Conservation (phyloP, 805 yeast genomes). For the Yarrowia hollandica region DNA sequence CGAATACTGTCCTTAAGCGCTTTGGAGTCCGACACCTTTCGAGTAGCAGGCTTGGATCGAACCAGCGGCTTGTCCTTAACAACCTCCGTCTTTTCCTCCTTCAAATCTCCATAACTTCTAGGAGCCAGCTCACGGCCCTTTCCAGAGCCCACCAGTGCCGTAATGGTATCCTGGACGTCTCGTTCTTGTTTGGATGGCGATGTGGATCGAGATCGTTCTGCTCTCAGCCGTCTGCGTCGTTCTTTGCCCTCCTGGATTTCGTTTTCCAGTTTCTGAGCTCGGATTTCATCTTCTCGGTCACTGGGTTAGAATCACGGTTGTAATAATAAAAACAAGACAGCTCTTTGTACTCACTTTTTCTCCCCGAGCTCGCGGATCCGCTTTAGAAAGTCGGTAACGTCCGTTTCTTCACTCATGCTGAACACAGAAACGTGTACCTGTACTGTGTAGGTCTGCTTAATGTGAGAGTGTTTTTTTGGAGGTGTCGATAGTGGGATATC, state of each 20-base stretch:
- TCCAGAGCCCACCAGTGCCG: not conserved
- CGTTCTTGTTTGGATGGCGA: constrained; percentile 32
- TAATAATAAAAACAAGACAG: too few relatives aligned
- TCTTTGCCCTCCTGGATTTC: constrained; percentile 39
- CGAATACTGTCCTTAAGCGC: constrained; percentile 15
- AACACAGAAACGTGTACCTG: not conserved
- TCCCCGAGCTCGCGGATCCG: constrained; percentile 39
- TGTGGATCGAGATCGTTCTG: constrained; percentile 32
- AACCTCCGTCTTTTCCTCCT: not conserved
- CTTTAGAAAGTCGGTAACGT: constrained; percentile 38
- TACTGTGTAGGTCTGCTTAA: too few relatives aligned
- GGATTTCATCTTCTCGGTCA: constrained; percentile 39
- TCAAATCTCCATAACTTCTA: not conserved
- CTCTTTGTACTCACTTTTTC: constrained; percentile 36
- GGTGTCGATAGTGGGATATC: too few relatives aligned
- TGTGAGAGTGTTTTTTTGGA: too few relatives aligned
- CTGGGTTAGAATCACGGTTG: constrained; percentile 27
- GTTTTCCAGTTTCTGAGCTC: constrained; percentile 38
- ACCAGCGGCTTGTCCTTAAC: not conserved
- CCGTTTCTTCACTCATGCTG: constrained; percentile 31
- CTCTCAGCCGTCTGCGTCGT: constrained; percentile 37
- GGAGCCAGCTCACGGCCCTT: constrained; percentile 14
- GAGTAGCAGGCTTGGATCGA: not conserved
- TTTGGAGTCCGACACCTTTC: constrained; percentile 24
- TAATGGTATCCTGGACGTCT: constrained; percentile 9